Percentiles rank a stretch among this genome's conserved stretches.
phyloP scores from a whole-genome alignment of 495 filamentous ascomycete genomes.

The Lasiosphaeris hirsuta region DNA sequence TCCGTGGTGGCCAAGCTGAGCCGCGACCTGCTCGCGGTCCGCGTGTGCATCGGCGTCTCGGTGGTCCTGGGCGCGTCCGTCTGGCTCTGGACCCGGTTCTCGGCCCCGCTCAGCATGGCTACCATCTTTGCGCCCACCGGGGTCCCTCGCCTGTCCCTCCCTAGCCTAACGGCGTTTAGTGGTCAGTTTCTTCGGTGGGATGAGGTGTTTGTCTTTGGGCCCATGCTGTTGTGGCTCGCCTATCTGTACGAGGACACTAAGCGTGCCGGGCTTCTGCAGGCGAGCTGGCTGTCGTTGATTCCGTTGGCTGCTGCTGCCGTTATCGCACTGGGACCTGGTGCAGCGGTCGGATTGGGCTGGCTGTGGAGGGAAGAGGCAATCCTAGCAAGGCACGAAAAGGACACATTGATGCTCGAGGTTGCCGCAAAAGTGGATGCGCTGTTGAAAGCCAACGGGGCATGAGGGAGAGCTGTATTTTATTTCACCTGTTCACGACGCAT shows the following conservation, averaged over 20 bases:
- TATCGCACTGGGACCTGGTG: constrained; percentile 4
- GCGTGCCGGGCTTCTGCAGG: neutral
- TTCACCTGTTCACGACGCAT: too few species aligned
- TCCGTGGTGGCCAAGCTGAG: neutral
- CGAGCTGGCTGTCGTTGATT: neutral
- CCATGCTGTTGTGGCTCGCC: constrained; percentile 1
- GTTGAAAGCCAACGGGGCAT: constrained; percentile 11
- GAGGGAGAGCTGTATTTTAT: too few species aligned
- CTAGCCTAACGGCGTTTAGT: neutral
- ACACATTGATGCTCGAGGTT: constrained; percentile 1
- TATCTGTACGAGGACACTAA: constrained; percentile 3
- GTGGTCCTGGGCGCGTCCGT: neutral
- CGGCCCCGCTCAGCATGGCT: neutral
- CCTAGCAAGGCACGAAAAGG: neutral
- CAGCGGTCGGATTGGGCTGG: constrained; percentile 9
- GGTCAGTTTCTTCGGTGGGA: constrained; percentile 12
- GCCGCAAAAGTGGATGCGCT: constrained; percentile 3
- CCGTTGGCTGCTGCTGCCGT: neutral
- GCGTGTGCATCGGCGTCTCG: neutral
- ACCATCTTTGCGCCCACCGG: neutral
- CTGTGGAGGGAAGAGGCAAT: constrained; percentile 7
- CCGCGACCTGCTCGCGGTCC: neutral
- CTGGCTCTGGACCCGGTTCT: constrained; percentile 1
- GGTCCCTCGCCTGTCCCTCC: neutral
- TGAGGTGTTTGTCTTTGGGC: constrained; percentile 7